Evolutionary conservation across 2,329 filamentous ascomycete genomes (phyloP), one percentile per base, ranked within the genome.

Genomic region (Scopulariopsis brevicaulis): DNA sequence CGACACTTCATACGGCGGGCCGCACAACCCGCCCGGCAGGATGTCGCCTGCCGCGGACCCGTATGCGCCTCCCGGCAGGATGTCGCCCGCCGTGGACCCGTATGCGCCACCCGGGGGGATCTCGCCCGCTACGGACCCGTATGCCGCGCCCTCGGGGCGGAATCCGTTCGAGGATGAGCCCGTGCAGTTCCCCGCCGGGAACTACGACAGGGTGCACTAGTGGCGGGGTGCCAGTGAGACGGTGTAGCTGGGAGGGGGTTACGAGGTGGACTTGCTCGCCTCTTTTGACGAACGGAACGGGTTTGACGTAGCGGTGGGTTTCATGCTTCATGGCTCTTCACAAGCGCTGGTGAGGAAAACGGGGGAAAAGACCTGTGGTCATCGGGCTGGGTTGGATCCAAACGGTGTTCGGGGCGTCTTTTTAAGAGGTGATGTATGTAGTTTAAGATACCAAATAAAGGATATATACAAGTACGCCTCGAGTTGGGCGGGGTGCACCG

Each of bases 121-220:
- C 11, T 50, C 60, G 58, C 66, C 61, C 32, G 64, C 64, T 63
- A 34, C 64, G 68, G 59, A 58, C 53, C 60, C 60, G 20, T 79
- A 73, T 62, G 71, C 67, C 70, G 28, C 28, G 28, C 28, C 73
- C 6, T 69, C 71, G 1, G 70, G 71, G 4, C 68, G 73, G 24
- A 72, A 75, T 22, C 72, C 73, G 32, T 79, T 76, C 61, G 73
- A 76, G 53, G 74, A 77, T 56, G 65, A 68, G 59, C 77, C 80
- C 0, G 77, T 71, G 22, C 75, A 78, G 57, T 86, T 85, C 66
- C 82, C 83, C 2, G 68, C 71, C 22, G 83, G 67, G 40, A 77
- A 83, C 65, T 85, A 86, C 66, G 79, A 83, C 64, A 73, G 79
- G 55, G 48, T 57, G 10, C n/a, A 24, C 48, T 57, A 40, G 40